Conservation (phyloP, 2,329 filamentous ascomycete genomes). For the Ophiocordyceps camponoti-leonardi region DNA sequence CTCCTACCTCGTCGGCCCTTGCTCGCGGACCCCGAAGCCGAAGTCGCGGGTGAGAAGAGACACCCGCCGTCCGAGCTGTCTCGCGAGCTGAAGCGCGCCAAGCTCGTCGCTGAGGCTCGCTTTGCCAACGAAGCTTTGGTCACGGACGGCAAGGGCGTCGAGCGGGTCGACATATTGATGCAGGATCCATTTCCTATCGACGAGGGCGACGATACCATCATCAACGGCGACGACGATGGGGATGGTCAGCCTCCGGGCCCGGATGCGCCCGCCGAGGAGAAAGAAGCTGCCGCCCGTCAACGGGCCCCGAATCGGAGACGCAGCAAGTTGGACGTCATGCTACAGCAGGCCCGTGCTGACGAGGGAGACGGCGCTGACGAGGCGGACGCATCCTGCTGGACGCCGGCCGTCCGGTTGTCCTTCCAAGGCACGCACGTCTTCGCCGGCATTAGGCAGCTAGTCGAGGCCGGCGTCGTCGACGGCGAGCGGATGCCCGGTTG, state of each 20-base stretch:
- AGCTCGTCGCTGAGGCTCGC: conserved; percentile 44
- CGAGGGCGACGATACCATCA: conserved; percentile 6
- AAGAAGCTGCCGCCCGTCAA: conserved; percentile 3
- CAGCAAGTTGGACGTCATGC: conserved; percentile 18
- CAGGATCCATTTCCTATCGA: conserved; percentile 35
- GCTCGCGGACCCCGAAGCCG: conserved; percentile 15
- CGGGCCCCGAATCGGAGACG: conserved; percentile 8
- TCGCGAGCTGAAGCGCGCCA: conserved; percentile 36
- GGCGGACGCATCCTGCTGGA: conserved; percentile 13
- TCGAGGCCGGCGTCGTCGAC: conserved; percentile 60
- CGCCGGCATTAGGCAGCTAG: conserved; percentile 59
- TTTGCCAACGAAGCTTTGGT: conserved; percentile 47
- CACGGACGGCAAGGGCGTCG: conserved; percentile 42
- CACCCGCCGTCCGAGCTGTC: conserved; percentile 10
- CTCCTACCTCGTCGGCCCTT: conserved; percentile 27
- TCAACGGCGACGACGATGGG: neutral
- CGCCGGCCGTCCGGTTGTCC: conserved; percentile 35
- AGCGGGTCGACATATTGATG: conserved; percentile 41
- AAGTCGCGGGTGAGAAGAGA: conserved; percentile 11
- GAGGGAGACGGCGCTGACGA: conserved; percentile 9
- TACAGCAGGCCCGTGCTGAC: conserved; percentile 12
- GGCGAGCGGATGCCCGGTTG: conserved; percentile 69
- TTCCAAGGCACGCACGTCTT: conserved; percentile 69
- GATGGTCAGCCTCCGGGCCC: conserved; percentile 3
- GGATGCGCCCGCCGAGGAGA: conserved; percentile 10